Evolutionary conservation across 73 alveolate species (phyloP).

Genomic region (Blepharisma stoltei): DNA sequence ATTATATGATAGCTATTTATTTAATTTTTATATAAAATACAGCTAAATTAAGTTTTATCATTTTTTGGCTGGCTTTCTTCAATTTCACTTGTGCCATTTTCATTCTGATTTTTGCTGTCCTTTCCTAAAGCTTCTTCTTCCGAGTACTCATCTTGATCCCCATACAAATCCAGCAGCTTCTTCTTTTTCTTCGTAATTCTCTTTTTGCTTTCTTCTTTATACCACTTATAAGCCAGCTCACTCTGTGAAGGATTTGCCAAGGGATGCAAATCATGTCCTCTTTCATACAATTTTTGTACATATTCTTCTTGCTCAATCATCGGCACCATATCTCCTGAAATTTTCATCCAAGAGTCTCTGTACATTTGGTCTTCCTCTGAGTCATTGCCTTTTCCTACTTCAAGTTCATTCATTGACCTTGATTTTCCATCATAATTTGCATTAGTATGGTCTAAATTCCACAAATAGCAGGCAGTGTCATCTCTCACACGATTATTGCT

Average conservation of each 20-base stretch:
- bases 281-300: slow-evolving; percentile 41
- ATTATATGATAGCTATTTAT: no score
- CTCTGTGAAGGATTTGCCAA: slow-evolving; percentile 75
- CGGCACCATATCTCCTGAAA: slow-evolving; percentile 21
- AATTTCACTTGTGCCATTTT: no score
- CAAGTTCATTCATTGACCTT: slow-evolving; percentile 54
- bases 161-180: slow-evolving; percentile 54
- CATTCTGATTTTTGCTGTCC: no score
- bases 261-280: slow-evolving; percentile 55
- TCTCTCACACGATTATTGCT: slow-evolving; percentile 57
- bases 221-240: slow-evolving; percentile 52
- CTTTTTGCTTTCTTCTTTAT: slow-evolving; percentile 38
- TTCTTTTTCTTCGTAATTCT: slow-evolving; percentile 35
- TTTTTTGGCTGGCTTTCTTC: no score
- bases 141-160: slow-evolving; percentile 41
- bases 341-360: slow-evolving; percentile 15
- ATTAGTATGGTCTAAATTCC: slow-evolving; percentile 50
- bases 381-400: neutral
- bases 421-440: slow-evolving; percentile 67
- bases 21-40: no score
- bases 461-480: slow-evolving; percentile 62
- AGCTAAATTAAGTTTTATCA: no score
- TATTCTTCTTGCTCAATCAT: slow-evolving; percentile 55
- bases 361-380: slow-evolving; percentile 4
- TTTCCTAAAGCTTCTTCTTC: no score